Evolutionary conservation across 768 basidiomycete species (phyloP).

Genomic region (Tulasnella sp.): DNA sequence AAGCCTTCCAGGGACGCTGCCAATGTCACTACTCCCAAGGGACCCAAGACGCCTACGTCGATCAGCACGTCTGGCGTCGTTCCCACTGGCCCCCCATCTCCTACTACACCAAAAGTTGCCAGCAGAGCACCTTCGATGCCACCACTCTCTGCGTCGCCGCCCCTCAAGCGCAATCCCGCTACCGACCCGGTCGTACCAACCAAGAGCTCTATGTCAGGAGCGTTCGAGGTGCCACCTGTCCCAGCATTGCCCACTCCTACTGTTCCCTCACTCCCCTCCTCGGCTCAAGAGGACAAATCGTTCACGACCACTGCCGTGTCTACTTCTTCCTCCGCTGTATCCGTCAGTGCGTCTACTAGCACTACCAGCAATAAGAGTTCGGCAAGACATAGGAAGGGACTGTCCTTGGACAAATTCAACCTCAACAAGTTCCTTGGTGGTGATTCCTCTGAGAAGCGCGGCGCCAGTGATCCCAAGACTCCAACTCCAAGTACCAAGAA

Average conservation of each 20-base stretch:
- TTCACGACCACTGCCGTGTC: slow-evolving; percentile 22
- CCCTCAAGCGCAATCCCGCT: slow-evolving; percentile 26
- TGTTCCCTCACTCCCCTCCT: neutral
- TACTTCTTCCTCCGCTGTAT: slow-evolving; percentile 14
- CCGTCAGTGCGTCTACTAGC: slow-evolving; percentile 8
- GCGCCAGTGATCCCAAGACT: neutral
- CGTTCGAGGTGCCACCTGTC: neutral
- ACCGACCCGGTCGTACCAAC: slow-evolving; percentile 25
- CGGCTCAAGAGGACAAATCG: slow-evolving; percentile 14
- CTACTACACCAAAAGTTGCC: slow-evolving; percentile 34
- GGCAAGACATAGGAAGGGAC: slow-evolving; percentile 60
- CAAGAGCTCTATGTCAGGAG: neutral
- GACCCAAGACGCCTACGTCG: slow-evolving; percentile 37
- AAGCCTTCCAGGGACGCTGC: slow-evolving; percentile 16
- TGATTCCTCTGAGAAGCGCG: slow-evolving; percentile 9
- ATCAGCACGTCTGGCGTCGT: slow-evolving; percentile 44
- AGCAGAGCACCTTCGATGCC: slow-evolving; percentile 14
- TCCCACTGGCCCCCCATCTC: slow-evolving; percentile 37
- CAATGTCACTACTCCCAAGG: slow-evolving; percentile 26
- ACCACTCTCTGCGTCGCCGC: slow-evolving; percentile 13
- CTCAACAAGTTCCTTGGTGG: slow-evolving; percentile 67
- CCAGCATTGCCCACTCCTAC: neutral
- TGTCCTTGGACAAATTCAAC: slow-evolving; percentile 76
- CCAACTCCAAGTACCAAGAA: slow-evolving; percentile 25
- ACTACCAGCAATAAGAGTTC: slow-evolving; percentile 22